Conservation (phyloP, 257 asterid genomes). For the Pogostemon cablin region DNA sequence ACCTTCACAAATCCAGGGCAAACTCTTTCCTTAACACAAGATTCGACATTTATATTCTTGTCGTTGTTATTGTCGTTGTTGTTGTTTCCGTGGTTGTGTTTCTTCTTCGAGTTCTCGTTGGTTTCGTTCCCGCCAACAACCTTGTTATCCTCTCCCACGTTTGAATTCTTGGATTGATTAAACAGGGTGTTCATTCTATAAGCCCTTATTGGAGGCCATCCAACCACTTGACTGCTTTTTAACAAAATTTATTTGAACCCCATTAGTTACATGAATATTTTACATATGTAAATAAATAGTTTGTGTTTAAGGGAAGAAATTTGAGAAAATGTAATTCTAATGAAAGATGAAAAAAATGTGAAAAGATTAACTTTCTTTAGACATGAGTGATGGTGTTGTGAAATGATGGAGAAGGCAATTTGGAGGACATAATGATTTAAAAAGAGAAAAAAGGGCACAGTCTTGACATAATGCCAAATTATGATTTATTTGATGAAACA, state of each 20-base stretch:
- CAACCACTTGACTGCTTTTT: conserved; percentile 81
- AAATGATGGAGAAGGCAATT: conserved; percentile 33
- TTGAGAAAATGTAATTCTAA: conserved; percentile 8
- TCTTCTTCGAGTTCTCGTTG: conserved; percentile 63
- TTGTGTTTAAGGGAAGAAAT: not conserved
- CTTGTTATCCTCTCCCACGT: conserved; percentile 51
- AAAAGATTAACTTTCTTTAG: conserved; percentile 23
- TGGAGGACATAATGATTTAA: conserved; percentile 32
- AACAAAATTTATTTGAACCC: conserved; percentile 1
- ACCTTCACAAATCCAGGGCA: conserved; percentile 76
- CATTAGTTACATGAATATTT: conserved; percentile 3
- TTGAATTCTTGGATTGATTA: conserved; percentile 58
- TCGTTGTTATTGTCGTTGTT: not conserved
- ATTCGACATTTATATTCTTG: conserved; percentile 31
- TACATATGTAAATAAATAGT: not conserved
- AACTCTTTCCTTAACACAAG: conserved; percentile 39
- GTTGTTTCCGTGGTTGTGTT: conserved; percentile 56
- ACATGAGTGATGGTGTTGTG: conserved; percentile 25
- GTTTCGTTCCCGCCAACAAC: conserved; percentile 59
- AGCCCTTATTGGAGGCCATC: conserved; percentile 92
- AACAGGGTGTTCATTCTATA: conserved; percentile 74
- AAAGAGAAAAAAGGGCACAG: not conserved
- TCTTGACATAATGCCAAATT: conserved; percentile 38
- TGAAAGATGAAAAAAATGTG: conserved; percentile 12
- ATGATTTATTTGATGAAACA: conserved; percentile 26